phyloP scores from a whole-genome alignment of 2,329 filamentous ascomycete species.

The Alternaria infectoria region DNA sequence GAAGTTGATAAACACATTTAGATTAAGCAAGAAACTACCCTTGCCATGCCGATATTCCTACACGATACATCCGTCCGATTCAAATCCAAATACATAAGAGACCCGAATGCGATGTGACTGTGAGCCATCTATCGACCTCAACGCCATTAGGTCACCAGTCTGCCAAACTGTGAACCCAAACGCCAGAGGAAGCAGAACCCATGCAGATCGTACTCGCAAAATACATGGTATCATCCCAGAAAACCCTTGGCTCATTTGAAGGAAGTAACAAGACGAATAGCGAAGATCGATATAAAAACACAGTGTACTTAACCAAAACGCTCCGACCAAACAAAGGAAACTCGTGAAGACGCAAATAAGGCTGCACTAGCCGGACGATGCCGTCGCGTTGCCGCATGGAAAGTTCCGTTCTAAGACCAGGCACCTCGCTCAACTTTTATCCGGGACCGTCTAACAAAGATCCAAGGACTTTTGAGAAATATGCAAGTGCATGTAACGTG shows the following conservation, averaged over 20 bases:
- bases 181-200: conserved; percentile 31
- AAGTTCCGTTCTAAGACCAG: conserved; percentile 4
- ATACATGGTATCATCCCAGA: conserved; percentile 44
- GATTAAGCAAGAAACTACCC: conserved; percentile 16
- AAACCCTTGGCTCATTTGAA: conserved; percentile 11
- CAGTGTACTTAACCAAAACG: conserved; percentile 6
- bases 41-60: conserved; percentile 23
- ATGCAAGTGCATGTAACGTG: conserved; percentile 36
- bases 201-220: conserved; percentile 25
- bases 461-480: conserved; percentile 32
- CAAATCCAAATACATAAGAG: neutral
- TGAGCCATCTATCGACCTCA: conserved; percentile 21
- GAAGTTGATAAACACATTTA: conserved; percentile 1
- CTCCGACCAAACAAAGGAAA: conserved; percentile 12
- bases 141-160: conserved; percentile 21
- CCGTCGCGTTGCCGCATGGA: conserved; percentile 10
- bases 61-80: conserved; percentile 9
- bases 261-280: conserved; percentile 17
- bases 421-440: conserved; percentile 26
- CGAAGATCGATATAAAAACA: conserved; percentile 11
- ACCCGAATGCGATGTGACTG: conserved; percentile 14
- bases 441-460: conserved; percentile 20
- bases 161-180: conserved; percentile 25
- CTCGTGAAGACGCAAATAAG: neutral
- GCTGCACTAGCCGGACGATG: conserved; percentile 10